These are phyloP conservation scores for Zea mays DNA, from an alignment of 176 grass and related monocot genomes.

Conservation along the genomic window DNA sequence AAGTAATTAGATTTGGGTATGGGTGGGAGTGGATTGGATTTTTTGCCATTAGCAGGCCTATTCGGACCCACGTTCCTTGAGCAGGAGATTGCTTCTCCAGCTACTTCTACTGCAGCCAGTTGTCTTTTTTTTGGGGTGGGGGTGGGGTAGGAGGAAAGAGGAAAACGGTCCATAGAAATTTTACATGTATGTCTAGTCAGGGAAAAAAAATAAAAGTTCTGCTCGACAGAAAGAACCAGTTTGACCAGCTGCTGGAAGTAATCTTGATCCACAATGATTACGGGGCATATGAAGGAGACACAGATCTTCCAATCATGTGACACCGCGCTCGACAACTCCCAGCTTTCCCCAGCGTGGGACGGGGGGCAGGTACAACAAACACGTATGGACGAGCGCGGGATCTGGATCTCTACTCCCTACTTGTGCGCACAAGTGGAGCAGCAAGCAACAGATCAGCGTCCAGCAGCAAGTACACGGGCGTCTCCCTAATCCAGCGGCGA, in stretches of 20 bases:
- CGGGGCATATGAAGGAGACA: neutral
- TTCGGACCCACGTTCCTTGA: too few species aligned
- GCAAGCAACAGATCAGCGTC: too few species aligned
- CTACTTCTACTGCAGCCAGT: too few species aligned
- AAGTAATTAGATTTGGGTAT: too few species aligned
- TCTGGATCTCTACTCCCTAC: neutral
- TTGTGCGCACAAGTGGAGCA: neutral
- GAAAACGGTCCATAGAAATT: neutral
- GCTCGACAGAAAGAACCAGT: neutral
- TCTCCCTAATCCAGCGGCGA: neutral
- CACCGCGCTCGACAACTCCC: neutral
- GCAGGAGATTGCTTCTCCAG: too few species aligned
- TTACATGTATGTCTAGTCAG: too few species aligned
- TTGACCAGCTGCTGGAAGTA: slow-evolving; percentile 22
- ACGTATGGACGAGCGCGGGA: neutral
- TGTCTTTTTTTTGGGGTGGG: too few species aligned
- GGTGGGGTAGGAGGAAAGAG: too few species aligned
- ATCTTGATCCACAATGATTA: slow-evolving; percentile 1
- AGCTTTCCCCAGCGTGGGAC: neutral
- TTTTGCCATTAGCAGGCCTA: too few species aligned
- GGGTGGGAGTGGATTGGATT: too few species aligned
- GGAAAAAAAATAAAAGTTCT: too few species aligned
- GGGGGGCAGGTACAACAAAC: slow-evolving; percentile 4
- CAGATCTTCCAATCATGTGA: slow-evolving; percentile 31
- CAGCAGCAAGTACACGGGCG: neutral